Base-by-base conservation (phyloP, 1,284 basidiomycete genomes). In the Irpex sp. region DNA sequence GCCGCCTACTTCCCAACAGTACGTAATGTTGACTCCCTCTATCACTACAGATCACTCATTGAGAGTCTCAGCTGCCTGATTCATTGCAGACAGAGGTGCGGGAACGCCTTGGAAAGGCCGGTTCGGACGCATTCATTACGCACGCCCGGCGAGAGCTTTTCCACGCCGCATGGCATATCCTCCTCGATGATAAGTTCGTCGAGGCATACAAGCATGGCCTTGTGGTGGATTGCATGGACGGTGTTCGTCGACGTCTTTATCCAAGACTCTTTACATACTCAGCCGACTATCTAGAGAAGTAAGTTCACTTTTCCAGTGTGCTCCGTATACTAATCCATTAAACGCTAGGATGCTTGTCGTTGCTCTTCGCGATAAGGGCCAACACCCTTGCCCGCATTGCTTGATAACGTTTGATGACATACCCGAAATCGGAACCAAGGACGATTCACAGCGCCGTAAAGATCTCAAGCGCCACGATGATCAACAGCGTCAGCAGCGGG, bases 251-350 rank as follows among this genome's bases (percentile, higher is more conserved):
- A 2, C 59, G 67, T 0, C 17, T 69, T 0, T 72, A 66, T 40
- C 70, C 68, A 8, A 62, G 68, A 0, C 58, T 72, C 15, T 64
- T 68, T 21, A 66, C 66, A 0, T 69, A 71, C 31, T 67, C 65
- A 0, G 70, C 76, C 0, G 78, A 80, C 64, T 79, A 78, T 70
- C 65, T 67, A 0, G 70, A 71, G 37, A 69, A 68, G 69, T 72
- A 52, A 2, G n/a, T n/a, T 11, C n/a, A 1, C 4, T 44, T 2
- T 44, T 2, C 4, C 40, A 11, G 2, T 2, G 2, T 44, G 8
- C 40, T 2, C 2, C 8, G 2, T n/a, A 11, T 11, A 4, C 40
- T n/a, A 26, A 26, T 44, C 40, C 2, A 11, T 1, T 9, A 9
- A 44, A 2, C 21, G 2, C 21, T 44, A 44, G 40, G 3, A 44